Evolutionary conservation across 169 alveolate genomes (phyloP), one percentile per base, ranked within the genome.

Genomic region (Eimeria necatrix): DNA sequence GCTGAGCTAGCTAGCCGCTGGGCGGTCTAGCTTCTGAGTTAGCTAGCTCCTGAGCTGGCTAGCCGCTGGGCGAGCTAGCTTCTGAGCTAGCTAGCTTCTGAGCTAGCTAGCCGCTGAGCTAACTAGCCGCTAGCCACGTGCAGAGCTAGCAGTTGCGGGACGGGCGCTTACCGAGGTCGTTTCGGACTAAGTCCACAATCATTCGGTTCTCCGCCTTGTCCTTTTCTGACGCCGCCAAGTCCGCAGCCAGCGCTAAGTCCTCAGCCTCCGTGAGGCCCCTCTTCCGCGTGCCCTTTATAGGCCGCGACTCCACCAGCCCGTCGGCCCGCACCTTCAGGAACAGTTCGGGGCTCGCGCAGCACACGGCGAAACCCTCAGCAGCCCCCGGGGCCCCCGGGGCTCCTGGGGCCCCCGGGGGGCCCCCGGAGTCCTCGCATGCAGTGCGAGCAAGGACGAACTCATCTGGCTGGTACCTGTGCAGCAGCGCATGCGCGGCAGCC

Each of bases 141-240:
- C 2, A 0, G 41, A 32, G 41, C 41, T 32, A 32, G 41, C 41
- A 32, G 41, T 32, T 2, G 41, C 41, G 41, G 41, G 41, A 2
- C 41, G 41, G 41, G 41, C 41, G 41, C 56, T 89, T 59, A 93
- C 96, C 93, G 51, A 96, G 86, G 60, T 96, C 97, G 59, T 94
- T 96, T 3, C 96, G 94, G 24, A 95, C 96, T 16, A 96, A 70
- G 64, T 96, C 97, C n/a, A 95, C 96, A n/a, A 96, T 93, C 97
- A 95, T 96, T 10, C 95, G 70, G 73, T 96, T 96, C 81, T 96
- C 97, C n/a, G 96, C 95, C 64, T 56, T 76, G 56, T 96, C 97
- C 53, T 96, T 96, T 84, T 94, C 94, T 70, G 85, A 84, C 70
- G 93, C 84, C 9, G 89, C 80, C 56, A 96, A 46, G 8, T 95